Evolutionary conservation across 768 basidiomycete species (phyloP), one percentile per base, ranked within the genome.

Genomic region (Lactifluus volemus): DNA sequence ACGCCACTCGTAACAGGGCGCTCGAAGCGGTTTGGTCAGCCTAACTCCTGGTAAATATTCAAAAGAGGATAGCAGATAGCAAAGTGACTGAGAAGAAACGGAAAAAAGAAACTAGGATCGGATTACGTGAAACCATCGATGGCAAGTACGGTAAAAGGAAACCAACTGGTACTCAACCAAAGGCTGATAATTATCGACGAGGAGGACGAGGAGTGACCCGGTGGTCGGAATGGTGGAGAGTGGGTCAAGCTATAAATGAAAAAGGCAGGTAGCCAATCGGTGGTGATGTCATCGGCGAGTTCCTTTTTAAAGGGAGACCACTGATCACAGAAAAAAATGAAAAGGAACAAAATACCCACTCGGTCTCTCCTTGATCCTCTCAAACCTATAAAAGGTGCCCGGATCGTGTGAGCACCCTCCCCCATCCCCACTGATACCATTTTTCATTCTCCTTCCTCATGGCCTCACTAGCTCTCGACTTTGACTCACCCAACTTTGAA

Each of bases 401-500:
- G 7, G 14, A 5, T 49, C 10, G 39, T 10, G 61, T 58, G 56
- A 58, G 61, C 25, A 5, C 32, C 45, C 45, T 29, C 38, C 55
- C 54, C 49, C 55, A 51, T 56, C 56, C 47, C n/a, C 39, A 34
- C 30, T 39, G 4, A 12, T 45, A 14, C 32, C 29, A 17, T 39
- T 49, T 52, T 29, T 55, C 11, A 53, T 41, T 10, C 38, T 5
- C 51, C 25, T 7, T 39, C 14, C 42, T 15, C 52, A 66, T 66
- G 65, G 44, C 65, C 5, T 58, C 63, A 44, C 53, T 49, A 63
- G 64, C 49, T 58, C 50, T 45, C 30, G 49, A 60, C 36, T 51
- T 65, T 34, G 60, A 66, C 38, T 61, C 63, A 55, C 53, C 65
- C 49, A 49, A 59, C 52, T 63, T 67, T 58, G 68, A 69, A 50